Evolutionary conservation across 106 monocot genomes (phyloP).

Genomic region (Cymbidium sinense): DNA sequence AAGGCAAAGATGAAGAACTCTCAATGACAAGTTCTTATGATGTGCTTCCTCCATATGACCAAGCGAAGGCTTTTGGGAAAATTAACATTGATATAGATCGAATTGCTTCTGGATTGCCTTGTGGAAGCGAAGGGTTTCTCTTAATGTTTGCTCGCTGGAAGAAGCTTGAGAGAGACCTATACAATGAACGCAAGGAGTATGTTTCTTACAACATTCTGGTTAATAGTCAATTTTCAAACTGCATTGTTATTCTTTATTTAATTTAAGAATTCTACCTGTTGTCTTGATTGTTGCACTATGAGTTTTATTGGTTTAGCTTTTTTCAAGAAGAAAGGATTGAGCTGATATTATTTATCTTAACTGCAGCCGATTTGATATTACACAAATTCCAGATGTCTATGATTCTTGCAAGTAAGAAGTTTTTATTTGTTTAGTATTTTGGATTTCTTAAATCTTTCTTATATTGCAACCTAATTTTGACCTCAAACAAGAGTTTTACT

Average conservation of each 20-base stretch:
- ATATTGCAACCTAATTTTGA: background rate
- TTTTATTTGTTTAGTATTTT: constrained; percentile 4
- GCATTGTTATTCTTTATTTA: background rate
- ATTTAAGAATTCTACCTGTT: background rate
- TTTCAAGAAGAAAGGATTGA: background rate
- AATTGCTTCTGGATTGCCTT: constrained; percentile 96
- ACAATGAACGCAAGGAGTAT: constrained; percentile 96
- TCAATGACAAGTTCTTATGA: constrained; percentile 56
- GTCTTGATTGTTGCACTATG: background rate
- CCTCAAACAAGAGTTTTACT: background rate
- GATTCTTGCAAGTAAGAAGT: constrained; percentile 97
- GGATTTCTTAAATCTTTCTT: background rate
- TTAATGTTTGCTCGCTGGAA: constrained; percentile 99
- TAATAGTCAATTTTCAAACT: background rate
- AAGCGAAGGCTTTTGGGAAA: constrained; percentile 90
- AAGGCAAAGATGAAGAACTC: constrained; percentile 87
- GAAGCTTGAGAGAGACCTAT: constrained; percentile 91
- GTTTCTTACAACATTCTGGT: constrained; percentile 4
- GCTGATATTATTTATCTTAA: constrained; percentile 2
- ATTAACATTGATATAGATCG: constrained; percentile 83
- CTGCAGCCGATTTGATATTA: constrained; percentile 95
- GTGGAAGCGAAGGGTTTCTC: constrained; percentile 94
- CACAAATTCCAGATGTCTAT: constrained; percentile 98
- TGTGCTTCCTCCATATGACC: constrained; percentile 75
- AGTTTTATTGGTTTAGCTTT: background rate